Evolutionary conservation across 2,329 filamentous ascomycete genomes (phyloP).

Genomic region (Colletotrichum tofieldiae): DNA sequence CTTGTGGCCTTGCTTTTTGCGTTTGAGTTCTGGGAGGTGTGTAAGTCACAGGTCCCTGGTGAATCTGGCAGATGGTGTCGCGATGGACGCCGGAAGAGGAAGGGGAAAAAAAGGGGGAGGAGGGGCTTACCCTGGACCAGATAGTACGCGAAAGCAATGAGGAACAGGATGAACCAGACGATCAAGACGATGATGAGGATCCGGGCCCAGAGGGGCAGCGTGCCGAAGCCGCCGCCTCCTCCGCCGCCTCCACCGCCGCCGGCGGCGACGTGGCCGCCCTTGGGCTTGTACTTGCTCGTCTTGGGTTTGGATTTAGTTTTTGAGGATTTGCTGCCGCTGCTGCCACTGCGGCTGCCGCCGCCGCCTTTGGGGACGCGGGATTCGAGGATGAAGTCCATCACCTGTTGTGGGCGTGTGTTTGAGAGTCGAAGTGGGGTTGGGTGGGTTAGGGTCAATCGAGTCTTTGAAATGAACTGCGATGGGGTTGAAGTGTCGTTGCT

Average conservation of each 20-base stretch:
- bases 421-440: not conserved
- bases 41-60: not conserved
- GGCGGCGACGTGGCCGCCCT: conserved; percentile 21
- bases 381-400: conserved; percentile 37
- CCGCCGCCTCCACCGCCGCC: conserved; percentile 9
- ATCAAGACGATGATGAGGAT: conserved; percentile 42
- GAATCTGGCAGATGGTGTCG: not conserved
- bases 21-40: conserved; percentile 31
- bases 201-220: conserved; percentile 40
- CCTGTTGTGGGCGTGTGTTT: not conserved
- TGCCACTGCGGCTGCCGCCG: conserved; percentile 21
- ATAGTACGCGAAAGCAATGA: conserved; percentile 24
- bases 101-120: not conserved
- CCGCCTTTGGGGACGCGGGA: conserved; percentile 38
- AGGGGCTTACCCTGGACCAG: conserved; percentile 14
- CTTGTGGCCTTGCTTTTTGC: conserved; percentile 40
- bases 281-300: conserved; percentile 29
- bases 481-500: not conserved
- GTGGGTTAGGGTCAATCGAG: not conserved
- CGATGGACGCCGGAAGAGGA: not conserved
- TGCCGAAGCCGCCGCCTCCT: conserved; percentile 26
- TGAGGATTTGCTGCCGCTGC: conserved; percentile 4
- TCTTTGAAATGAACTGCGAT: not conserved
- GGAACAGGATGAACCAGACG: conserved; percentile 36
- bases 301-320: conserved; percentile 18